Evolutionary conservation across 2,329 filamentous ascomycete genomes (phyloP).

Genomic region (Rutstroemia sp.): DNA sequence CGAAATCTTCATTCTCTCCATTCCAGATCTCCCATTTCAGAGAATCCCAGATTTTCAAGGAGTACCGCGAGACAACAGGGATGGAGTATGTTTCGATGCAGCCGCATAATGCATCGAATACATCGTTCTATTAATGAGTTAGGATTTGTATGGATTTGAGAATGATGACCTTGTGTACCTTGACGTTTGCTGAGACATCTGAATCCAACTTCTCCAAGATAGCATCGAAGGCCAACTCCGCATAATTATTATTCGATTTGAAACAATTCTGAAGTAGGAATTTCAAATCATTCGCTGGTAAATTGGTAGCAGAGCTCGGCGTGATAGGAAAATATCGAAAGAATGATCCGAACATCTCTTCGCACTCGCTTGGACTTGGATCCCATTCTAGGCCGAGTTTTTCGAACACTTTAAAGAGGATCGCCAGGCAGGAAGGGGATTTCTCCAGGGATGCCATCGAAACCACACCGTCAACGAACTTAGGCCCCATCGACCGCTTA

Average conservation of each 20-base stretch:
- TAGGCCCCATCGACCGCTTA: slow-evolving; percentile 13
- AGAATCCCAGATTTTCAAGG: slow-evolving; percentile 26
- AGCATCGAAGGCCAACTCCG: slow-evolving; percentile 18
- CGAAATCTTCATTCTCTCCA: slow-evolving; percentile 26
- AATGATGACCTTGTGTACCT: slow-evolving; percentile 18
- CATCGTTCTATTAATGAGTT: slow-evolving; percentile 19
- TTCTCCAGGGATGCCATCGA: slow-evolving; percentile 24
- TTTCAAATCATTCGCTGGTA: slow-evolving; percentile 17
- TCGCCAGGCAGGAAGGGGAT: slow-evolving; percentile 20
- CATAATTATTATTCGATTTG: slow-evolving; percentile 22
- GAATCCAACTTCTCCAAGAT: slow-evolving; percentile 22
- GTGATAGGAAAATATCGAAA: slow-evolving; percentile 27
- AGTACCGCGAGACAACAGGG: slow-evolving; percentile 20
- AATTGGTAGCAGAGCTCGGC: slow-evolving; percentile 7
- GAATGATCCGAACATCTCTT: slow-evolving; percentile 23
- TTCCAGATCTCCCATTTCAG: slow-evolving; percentile 31
- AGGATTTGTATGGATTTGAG: not conserved
- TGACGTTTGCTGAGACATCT: slow-evolving; percentile 23
- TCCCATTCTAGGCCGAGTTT: slow-evolving; percentile 19
- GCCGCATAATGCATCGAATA: slow-evolving; percentile 17
- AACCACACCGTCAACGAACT: slow-evolving; percentile 20
- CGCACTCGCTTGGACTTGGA: slow-evolving; percentile 8
- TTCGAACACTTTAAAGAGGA: slow-evolving; percentile 22
- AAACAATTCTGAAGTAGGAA: slow-evolving; percentile 23
- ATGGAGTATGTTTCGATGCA: slow-evolving; percentile 11